A percentile compares a stretch with the other conserved stretches of the same genome.
phyloP scores from a whole-genome alignment of 139 green algal species.

The Chlorella sp. region DNA sequence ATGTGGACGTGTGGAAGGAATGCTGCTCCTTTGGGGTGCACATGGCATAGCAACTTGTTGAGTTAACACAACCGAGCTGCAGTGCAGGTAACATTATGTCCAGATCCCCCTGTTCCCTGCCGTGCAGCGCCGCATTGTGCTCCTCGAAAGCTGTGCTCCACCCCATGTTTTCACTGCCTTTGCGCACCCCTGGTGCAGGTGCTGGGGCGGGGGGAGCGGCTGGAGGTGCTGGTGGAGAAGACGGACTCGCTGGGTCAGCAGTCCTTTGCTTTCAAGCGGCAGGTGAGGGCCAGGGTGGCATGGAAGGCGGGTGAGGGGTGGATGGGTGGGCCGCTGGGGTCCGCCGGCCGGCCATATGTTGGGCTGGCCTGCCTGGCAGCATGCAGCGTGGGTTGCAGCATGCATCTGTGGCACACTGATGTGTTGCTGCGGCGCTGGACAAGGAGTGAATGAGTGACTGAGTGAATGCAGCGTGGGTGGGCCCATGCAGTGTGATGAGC shows the following conservation, averaged over 20 bases:
- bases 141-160: not conserved
- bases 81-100: not conserved
- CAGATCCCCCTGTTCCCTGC: not conserved
- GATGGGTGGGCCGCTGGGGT: too few species aligned
- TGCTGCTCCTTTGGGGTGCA: too few species aligned
- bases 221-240: slow-evolving; percentile 96
- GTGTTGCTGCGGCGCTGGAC: too few species aligned
- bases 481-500: too few species aligned
- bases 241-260: slow-evolving; percentile 81
- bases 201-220: slow-evolving; percentile 91
- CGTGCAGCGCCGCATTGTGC: not conserved
- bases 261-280: slow-evolving; percentile 83
- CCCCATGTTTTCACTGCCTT: not conserved
- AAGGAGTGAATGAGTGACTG: too few species aligned
- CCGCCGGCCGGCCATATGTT: too few species aligned
- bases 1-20: too few species aligned
- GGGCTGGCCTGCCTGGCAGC: not conserved
- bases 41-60: too few species aligned
- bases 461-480: too few species aligned
- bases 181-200: slow-evolving; percentile 60
- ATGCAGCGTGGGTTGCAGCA: not conserved
- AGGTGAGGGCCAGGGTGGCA: not conserved
- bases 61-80: not conserved
- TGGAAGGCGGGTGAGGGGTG: not conserved
- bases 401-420: too few species aligned